phyloP scores from a whole-genome alignment of 805 yeast species.

The Torulaspora delbrueckii region DNA sequence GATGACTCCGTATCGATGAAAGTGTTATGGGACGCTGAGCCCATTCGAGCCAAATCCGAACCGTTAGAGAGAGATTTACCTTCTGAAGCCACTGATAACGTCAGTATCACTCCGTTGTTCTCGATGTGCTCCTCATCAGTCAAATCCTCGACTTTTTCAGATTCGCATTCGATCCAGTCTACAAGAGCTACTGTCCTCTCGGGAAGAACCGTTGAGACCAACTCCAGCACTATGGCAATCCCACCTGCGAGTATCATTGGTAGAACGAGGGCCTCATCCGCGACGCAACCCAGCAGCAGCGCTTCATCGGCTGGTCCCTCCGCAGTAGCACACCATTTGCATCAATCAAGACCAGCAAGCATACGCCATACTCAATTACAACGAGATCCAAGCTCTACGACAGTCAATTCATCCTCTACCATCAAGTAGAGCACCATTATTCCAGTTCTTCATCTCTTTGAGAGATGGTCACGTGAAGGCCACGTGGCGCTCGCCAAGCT shows the following conservation, averaged over 20 bases:
- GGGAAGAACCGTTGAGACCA: slow-evolving; percentile 42
- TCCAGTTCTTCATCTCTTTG: not conserved
- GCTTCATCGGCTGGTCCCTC: slow-evolving; percentile 16
- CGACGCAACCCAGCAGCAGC: slow-evolving; percentile 18
- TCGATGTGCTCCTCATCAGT: slow-evolving; percentile 36
- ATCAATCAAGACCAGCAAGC: slow-evolving; percentile 21
- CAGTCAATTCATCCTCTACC: slow-evolving; percentile 19
- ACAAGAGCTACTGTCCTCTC: slow-evolving; percentile 37
- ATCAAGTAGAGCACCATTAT: slow-evolving; percentile 13
- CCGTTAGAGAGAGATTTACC: slow-evolving; percentile 6
- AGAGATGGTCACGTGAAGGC: slow-evolving; percentile 2
- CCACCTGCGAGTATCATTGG: slow-evolving; percentile 72
- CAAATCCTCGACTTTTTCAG: slow-evolving; percentile 38
- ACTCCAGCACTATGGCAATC: slow-evolving; percentile 62
- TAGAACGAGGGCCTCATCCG: slow-evolving; percentile 37
- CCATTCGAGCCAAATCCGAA: slow-evolving; percentile 11
- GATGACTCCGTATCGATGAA: slow-evolving; percentile 12
- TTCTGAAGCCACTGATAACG: slow-evolving; percentile 21
- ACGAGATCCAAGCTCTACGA: slow-evolving; percentile 19
- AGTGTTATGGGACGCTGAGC: slow-evolving; percentile 24
- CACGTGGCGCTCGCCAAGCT: slow-evolving; percentile 4
- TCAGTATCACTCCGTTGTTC: slow-evolving; percentile 33
- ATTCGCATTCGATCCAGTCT: slow-evolving; percentile 33
- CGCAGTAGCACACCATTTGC: slow-evolving; percentile 14
- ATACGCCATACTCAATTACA: slow-evolving; percentile 19